phyloP scores from a whole-genome alignment of 495 filamentous ascomycete genomes.

The Corynascus novoguineensis region DNA sequence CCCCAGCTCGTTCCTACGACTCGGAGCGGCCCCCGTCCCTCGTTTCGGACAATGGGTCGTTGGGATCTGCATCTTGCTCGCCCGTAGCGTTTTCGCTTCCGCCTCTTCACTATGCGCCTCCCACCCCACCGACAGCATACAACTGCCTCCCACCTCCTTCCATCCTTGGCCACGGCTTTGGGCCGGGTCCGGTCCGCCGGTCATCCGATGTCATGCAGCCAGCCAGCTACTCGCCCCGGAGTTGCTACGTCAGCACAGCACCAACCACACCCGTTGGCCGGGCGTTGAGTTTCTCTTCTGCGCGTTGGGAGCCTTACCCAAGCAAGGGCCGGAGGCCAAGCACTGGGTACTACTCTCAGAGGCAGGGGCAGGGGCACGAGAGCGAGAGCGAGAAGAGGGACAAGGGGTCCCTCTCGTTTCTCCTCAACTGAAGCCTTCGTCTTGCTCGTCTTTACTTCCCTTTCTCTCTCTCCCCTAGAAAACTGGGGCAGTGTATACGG shows the following conservation, averaged over 20 bases:
- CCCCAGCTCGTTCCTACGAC: constrained; percentile 21
- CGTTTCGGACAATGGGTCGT: constrained; percentile 25
- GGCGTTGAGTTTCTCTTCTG: background rate
- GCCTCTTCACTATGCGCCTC: background rate
- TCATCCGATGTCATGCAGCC: constrained; percentile 5
- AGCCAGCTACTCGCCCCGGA: background rate
- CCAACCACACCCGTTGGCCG: constrained; percentile 2
- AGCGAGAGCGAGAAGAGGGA: background rate
- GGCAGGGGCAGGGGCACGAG: background rate
- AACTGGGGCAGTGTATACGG: background rate
- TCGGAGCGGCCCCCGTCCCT: constrained; percentile 27
- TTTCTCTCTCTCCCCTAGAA: background rate
- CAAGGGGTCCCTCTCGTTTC: constrained; percentile 1
- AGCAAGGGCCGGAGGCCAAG: constrained; percentile 1
- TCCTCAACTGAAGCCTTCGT: constrained; percentile 2
- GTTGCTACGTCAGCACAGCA: background rate
- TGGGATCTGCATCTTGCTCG: constrained; percentile 1
- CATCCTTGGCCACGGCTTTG: background rate
- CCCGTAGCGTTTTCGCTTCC: constrained; percentile 2
- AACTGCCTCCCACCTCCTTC: background rate
- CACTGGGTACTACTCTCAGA: background rate
- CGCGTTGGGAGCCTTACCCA: constrained; percentile 8
- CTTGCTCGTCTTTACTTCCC: background rate
- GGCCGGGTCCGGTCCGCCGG: background rate
- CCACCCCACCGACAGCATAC: background rate